These are phyloP conservation scores for Orbilia quercus DNA, from an alignment of 2,329 filamentous ascomycete species.

Conservation along the genomic window DNA sequence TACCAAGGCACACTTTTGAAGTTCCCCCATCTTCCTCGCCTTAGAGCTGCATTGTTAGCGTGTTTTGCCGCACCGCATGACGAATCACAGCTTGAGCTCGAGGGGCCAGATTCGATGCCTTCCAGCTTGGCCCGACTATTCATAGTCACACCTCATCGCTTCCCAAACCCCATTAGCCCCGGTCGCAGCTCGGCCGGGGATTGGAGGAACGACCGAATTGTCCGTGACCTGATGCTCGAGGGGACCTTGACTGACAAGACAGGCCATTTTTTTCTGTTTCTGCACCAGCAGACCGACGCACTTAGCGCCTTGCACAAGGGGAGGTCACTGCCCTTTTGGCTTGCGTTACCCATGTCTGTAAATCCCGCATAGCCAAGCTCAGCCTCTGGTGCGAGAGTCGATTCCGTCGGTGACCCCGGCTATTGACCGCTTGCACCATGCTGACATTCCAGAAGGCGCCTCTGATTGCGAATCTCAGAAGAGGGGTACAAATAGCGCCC, in stretches of 20 bases:
- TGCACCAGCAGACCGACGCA: conserved; percentile 30
- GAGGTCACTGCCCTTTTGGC: conserved; percentile 55
- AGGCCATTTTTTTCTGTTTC: background rate
- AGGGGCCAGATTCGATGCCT: conserved; percentile 38
- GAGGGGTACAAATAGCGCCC: conserved; percentile 55
- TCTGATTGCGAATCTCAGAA: conserved; percentile 46
- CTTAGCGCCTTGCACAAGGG: conserved; percentile 32
- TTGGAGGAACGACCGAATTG: conserved; percentile 3
- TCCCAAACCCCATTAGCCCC: conserved; percentile 32
- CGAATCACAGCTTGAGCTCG: conserved; percentile 42
- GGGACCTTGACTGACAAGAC: background rate
- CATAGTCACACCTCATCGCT: conserved; percentile 47
- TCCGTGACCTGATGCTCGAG: conserved; percentile 24
- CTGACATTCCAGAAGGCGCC: conserved; percentile 54
- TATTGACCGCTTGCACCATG: conserved; percentile 49
- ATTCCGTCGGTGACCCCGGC: conserved; percentile 50
- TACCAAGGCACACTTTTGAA: conserved; percentile 36
- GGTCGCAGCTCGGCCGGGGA: conserved; percentile 36
- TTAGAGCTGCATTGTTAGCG: conserved; percentile 55
- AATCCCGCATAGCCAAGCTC: conserved; percentile 56
- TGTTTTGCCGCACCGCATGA: conserved; percentile 40
- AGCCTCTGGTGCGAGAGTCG: conserved; percentile 34
- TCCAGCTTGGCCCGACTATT: conserved; percentile 44
- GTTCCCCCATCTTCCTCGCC: conserved; percentile 31
- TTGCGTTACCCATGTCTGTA: conserved; percentile 53